Base-by-base conservation (phyloP, 169 alveolate species). In the Neospora caninum region DNA sequence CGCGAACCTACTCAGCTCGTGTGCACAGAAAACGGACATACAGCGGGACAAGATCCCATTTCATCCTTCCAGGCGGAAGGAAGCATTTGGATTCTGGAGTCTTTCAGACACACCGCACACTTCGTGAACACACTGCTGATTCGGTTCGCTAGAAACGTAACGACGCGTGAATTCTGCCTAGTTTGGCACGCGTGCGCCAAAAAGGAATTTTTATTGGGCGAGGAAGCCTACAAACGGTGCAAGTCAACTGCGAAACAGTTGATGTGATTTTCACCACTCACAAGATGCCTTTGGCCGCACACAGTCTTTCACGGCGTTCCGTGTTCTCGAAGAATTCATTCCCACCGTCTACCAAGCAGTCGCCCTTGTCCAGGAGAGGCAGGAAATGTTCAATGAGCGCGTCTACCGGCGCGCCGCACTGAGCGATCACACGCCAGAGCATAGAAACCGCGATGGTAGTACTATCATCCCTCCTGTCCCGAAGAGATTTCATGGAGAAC, bases 261-360 rank as follows among this genome's bases (percentile, higher is more conserved):
- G 73, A 64, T 22, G 73, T 22, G 73, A 27, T 64, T 64, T 64
- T 64, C 38, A 18, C 31, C 36, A 73, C 97, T 0, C 87, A 96
- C 97, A 84, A 88, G 2, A 96, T 83, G 45, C 95, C 96, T 0
- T 49, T 36, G 13, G 70, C 92, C 36, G 58, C 80, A 92, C 96
- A 96, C 16, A 91, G 93, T 36, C 49, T 88, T 31, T 95, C 93
- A 80, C 98, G 93, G 86, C 96, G 93, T 80, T 96, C 96, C 70
- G 98, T 96, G 94, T 96, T 97, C 93, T 94, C 92, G 93, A 97
- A 97, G 96, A 97, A 97, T 92, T 97, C 98, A 92, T 97, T 97
- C 38, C 98, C 98, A 20, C 98, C 98, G 93, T 97, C 98, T 31
- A 97, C 95, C 39, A 97, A 92, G 39, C 97, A 88, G 80, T 97